A percentile compares a stretch with the other conserved stretches of the same genome.
These are phyloP conservation scores for Barbarea vulgaris DNA, from an alignment of 345 rosid species.

Conservation along the genomic window DNA sequence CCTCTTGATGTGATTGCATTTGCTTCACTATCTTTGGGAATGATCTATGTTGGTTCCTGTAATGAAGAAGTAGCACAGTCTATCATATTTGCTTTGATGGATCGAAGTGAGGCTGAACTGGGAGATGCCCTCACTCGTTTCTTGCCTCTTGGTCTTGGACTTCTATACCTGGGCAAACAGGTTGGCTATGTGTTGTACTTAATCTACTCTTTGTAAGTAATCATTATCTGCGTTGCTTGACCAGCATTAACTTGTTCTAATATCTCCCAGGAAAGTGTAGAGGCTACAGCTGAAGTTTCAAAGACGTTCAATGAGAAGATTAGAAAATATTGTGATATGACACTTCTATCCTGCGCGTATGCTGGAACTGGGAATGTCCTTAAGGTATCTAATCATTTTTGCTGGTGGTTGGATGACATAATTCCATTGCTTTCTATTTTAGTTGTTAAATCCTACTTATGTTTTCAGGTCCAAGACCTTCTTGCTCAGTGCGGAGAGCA, in stretches of 20 bases:
- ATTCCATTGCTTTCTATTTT: slow-evolving; percentile 7
- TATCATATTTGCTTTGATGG: slow-evolving; percentile 84
- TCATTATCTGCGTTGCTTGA: slow-evolving; percentile 8
- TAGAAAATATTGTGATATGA: slow-evolving; percentile 88
- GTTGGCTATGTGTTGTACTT: slow-evolving; percentile 40
- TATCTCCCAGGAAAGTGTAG: slow-evolving; percentile 74
- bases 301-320: slow-evolving; percentile 92
- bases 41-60: slow-evolving; percentile 93
- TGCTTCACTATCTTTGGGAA: slow-evolving; percentile 85
- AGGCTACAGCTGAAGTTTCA: slow-evolving; percentile 96
- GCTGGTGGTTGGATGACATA: slow-evolving; percentile 13
- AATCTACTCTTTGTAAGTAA: background rate
- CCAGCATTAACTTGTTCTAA: slow-evolving; percentile 6
- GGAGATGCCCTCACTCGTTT: slow-evolving; percentile 81
- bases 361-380: slow-evolving; percentile 98
- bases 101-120: slow-evolving; percentile 82
- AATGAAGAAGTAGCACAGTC: slow-evolving; percentile 96
- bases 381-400: slow-evolving; percentile 57
- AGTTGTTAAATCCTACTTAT: slow-evolving; percentile 17
- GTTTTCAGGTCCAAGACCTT: slow-evolving; percentile 81
- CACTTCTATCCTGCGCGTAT: slow-evolving; percentile 94
- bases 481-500: slow-evolving; percentile 92
- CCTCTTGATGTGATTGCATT: slow-evolving; percentile 90
- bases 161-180: slow-evolving; percentile 97
- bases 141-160: slow-evolving; percentile 93